These are phyloP conservation scores for Thielaviopsis cerberus DNA, from an alignment of 2,329 filamentous ascomycete genomes.

Conservation along the genomic window DNA sequence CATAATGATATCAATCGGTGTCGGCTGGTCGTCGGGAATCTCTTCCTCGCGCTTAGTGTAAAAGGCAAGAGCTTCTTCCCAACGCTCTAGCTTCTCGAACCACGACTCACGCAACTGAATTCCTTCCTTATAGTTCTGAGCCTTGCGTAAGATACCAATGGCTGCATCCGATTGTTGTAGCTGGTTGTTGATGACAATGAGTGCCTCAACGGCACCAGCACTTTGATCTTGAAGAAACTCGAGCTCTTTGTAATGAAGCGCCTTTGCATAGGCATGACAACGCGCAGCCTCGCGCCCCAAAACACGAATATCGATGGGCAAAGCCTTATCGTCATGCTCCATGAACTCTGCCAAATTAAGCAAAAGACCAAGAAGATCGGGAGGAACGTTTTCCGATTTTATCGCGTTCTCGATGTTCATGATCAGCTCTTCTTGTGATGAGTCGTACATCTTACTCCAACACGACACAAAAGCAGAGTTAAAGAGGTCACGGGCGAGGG, in stretches of 20 bases:
- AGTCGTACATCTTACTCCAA: slow-evolving; percentile 93
- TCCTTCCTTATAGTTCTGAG: slow-evolving; percentile 79
- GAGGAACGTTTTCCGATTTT: slow-evolving; percentile 85
- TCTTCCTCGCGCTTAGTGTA: slow-evolving; percentile 53
- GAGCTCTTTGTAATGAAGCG: slow-evolving; percentile 93
- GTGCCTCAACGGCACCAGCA: slow-evolving; percentile 79
- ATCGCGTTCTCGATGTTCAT: slow-evolving; percentile 89
- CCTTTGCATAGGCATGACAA: slow-evolving; percentile 95
- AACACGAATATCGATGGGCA: slow-evolving; percentile 91
- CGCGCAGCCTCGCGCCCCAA: slow-evolving; percentile 87
- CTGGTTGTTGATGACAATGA: slow-evolving; percentile 99
- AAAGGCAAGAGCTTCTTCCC: slow-evolving; percentile 88
- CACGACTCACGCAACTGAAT: slow-evolving; percentile 94
- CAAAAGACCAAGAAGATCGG: slow-evolving; percentile 81
- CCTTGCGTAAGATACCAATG: slow-evolving; percentile 90
- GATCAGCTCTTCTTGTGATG: slow-evolving; percentile 91
- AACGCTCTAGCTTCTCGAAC: slow-evolving; percentile 96
- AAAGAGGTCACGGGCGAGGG: slow-evolving; percentile 82
- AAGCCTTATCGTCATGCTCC: slow-evolving; percentile 96
- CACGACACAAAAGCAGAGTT: slow-evolving; percentile 98
- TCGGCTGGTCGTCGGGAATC: slow-evolving; percentile 24
- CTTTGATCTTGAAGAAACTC: slow-evolving; percentile 98
- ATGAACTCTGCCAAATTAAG: slow-evolving; percentile 98
- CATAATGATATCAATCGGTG: slow-evolving; percentile 89
- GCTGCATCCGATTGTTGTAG: slow-evolving; percentile 96